Evolutionary conservation across 2,329 filamentous ascomycete genomes (phyloP).

Genomic region (Pestalotiopsis sp.): DNA sequence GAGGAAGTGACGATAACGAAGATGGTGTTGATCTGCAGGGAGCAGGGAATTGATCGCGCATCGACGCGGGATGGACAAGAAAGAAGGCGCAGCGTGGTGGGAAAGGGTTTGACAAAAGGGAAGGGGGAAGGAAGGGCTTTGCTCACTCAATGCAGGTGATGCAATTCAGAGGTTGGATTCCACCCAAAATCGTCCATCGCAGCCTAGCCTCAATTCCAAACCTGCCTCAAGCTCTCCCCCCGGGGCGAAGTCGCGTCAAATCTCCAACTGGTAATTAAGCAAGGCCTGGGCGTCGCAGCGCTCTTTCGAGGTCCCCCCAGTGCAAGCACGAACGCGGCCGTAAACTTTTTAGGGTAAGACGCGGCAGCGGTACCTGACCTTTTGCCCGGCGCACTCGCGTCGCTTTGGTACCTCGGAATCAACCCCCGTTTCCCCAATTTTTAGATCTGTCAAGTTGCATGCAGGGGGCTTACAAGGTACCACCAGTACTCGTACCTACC

Average conservation of each 20-base stretch:
- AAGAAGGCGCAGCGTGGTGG: neutral
- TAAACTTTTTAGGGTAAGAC: neutral
- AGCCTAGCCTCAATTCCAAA: conserved; percentile 7
- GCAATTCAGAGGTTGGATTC: conserved; percentile 10
- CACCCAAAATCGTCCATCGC: conserved; percentile 2
- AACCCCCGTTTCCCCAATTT: neutral
- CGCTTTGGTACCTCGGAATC: neutral
- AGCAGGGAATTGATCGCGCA: neutral
- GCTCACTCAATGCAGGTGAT: conserved; percentile 7
- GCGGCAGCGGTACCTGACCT: neutral
- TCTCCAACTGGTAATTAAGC: conserved; percentile 7
- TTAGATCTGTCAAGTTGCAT: neutral
- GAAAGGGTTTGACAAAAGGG: neutral
- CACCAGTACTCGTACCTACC: too few species aligned
- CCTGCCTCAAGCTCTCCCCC: neutral
- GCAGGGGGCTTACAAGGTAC: neutral
- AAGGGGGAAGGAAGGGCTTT: neutral
- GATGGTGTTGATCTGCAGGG: neutral
- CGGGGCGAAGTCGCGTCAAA: conserved; percentile 2
- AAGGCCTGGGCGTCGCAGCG: neutral
- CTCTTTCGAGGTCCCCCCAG: neutral
- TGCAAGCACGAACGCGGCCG: neutral
- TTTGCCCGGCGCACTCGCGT: neutral
- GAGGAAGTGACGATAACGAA: neutral
- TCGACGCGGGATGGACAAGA: neutral